Base-by-base conservation (phyloP, 441 rosid genomes). In the Jatropha podagrica region DNA sequence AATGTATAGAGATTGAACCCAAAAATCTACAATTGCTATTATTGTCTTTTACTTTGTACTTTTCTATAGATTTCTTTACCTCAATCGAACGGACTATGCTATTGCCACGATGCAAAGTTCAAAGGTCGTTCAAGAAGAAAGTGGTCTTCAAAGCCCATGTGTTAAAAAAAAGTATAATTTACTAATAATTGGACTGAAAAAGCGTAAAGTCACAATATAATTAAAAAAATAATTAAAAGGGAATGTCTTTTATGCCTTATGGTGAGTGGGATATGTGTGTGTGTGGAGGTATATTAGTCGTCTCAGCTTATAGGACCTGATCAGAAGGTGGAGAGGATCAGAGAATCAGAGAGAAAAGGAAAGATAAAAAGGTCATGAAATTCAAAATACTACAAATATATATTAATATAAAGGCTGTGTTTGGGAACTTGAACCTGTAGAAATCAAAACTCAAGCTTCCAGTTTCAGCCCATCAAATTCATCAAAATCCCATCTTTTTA, bases 351-450 rank as follows among this genome's bases (percentile, higher is more conserved):
- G 9, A 66, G 27, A 40, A 40, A 65, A 9, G 48, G 48, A 11
- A 44, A 44, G 48, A 44, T 44, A 44, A 18, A 15, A 12, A 52
- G 20, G 18, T n/a, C 17, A 55, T 37, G 42, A 67, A 32, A 23
- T 27, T 62, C 75, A 46, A 58, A 32, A 81, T 52, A 61, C 71
- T 61, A 20, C 62, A 58, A 61, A 61, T 40, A 59, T 59, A 56
- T 59, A 48, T 62, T 77, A 54, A 80, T 68, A 49, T 58, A 74
- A 65, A 51, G 68, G 75, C 75, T 75, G 67, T 71, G 63, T 87
- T 83, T 90, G 80, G 92, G 88, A 85, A 93, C 91, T 88, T 89
- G 95, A 86, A 86, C 87, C 85, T 66, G 62, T 73, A 64, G 73
- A 74, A 64, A 26, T 64, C 12, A 27, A 65, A 67, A 40, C 2